Conservation (phyloP, 495 filamentous ascomycete genomes). For the Lophium mytilinum region DNA sequence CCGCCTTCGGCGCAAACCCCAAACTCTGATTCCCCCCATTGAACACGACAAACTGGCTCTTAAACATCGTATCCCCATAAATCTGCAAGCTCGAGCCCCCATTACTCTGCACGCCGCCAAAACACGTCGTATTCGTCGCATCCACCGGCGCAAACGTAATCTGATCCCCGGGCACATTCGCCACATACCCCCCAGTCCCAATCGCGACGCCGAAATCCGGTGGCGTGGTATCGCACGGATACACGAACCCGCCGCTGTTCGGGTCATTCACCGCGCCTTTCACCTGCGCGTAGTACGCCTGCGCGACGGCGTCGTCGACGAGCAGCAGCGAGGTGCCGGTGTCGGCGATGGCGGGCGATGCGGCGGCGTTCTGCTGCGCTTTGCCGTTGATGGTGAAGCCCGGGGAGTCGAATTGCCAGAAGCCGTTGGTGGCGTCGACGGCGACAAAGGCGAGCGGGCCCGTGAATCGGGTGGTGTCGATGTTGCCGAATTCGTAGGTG, state of each 20-base stretch:
- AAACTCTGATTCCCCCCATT: constrained; percentile 55
- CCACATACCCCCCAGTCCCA: constrained; percentile 46
- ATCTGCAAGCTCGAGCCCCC: constrained; percentile 52
- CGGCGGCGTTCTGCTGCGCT: constrained; percentile 22
- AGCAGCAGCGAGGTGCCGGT: constrained; percentile 38
- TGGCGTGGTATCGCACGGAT: constrained; percentile 52
- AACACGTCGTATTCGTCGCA: constrained; percentile 31
- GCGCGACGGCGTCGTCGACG: constrained; percentile 31
- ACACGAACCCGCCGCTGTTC: constrained; percentile 52
- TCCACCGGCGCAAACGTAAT: constrained; percentile 59
- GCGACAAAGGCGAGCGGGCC: constrained; percentile 56
- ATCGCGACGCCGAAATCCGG: constrained; percentile 62
- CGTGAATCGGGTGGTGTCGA: constrained; percentile 58
- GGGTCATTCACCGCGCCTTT: constrained; percentile 42
- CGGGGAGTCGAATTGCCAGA: constrained; percentile 64
- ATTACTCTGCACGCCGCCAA: constrained; percentile 43
- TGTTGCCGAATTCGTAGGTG: constrained; percentile 67
- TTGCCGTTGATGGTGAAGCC: constrained; percentile 48
- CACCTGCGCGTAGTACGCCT: constrained; percentile 50
- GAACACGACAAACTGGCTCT: constrained; percentile 72
- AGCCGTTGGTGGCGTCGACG: constrained; percentile 56
- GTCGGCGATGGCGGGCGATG: constrained; percentile 37
- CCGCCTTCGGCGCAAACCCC: constrained; percentile 45
- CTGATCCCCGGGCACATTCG: constrained; percentile 54
- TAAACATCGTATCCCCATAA: constrained; percentile 74